Evolutionary conservation across 306 rosid species (phyloP), one percentile per base, ranked within the genome.

Genomic region (Castanopsis chinensis): DNA sequence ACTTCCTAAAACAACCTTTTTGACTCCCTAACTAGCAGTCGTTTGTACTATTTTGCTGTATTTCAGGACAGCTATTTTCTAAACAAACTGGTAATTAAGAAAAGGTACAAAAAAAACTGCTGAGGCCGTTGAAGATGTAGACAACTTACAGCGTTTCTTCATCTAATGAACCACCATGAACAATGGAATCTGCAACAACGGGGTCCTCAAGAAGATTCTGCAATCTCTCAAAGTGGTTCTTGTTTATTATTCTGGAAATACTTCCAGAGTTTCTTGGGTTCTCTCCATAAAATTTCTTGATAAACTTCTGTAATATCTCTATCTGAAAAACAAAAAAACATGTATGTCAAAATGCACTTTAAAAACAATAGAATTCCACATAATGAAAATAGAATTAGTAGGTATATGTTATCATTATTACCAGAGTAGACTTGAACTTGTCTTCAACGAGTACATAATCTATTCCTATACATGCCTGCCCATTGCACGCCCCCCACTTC

Each of bases 401-500:
- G 45, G 57, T 23, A 69, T 71, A 70, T 58, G 78, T 54, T 74
- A 27, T 41, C 19, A 43, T 52, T 69, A 49, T 80, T 85, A 94
- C 99, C 97, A 93, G 65, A 72, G 73, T 69, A 19, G 89, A 60
- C 64, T 90, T 86, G 13, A 81, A 59, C 72, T 88, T 89, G 20
- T 92, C 90, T 85, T 95, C 98, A 45, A 91, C 93, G 21, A 95
- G 92, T 74, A 95, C 69, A 68, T 92, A 95, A 71, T 95, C 98
- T 41, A 95, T 63, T 72, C 85, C 97, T 35, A 95, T 88, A 6
- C 99, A 92, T 41, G 94, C 99, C 74, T 95, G 99, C 41, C 98
- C 99, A 25, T 84, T 82, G 71, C 99, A 92, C 30, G 89, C 79
- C 33, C 99, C 99, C 98, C 98, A 95, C 15, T 95, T 95, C 75